phyloP scores from a whole-genome alignment of 306 rosid species.

The Neltuma alba region DNA sequence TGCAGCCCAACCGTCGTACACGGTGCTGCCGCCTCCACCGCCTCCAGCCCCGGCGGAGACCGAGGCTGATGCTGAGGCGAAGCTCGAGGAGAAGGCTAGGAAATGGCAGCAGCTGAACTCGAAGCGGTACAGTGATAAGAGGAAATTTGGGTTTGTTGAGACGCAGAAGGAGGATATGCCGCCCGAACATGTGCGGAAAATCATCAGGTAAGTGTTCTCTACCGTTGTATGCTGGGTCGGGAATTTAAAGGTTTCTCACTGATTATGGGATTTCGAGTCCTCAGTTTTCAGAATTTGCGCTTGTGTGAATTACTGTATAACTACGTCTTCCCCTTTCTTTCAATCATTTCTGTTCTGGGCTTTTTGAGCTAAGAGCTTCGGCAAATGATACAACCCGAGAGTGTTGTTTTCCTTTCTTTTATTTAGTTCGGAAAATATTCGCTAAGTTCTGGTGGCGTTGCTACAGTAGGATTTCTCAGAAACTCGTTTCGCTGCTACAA shows the following conservation, averaged over 20 bases:
- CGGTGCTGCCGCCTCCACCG: conserved; percentile 64
- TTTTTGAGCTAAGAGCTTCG: neutral
- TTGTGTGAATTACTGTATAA: neutral
- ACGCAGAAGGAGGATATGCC: conserved; percentile 88
- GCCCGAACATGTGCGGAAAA: conserved; percentile 74
- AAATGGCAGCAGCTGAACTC: conserved; percentile 83
- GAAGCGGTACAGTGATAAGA: conserved; percentile 73
- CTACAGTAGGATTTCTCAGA: neutral
- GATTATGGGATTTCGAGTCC: neutral
- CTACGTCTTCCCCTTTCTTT: neutral
- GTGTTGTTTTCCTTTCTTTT: neutral
- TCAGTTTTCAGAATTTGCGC: neutral
- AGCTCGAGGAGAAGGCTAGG: conserved; percentile 76
- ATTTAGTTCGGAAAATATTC: neutral
- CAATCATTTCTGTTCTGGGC: neutral
- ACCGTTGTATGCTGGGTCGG: neutral
- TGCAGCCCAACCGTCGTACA: conserved; percentile 72
- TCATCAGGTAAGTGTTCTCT: conserved; percentile 50
- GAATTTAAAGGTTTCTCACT: neutral
- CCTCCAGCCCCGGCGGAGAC: conserved; percentile 43
- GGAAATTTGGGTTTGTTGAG: conserved; percentile 78
- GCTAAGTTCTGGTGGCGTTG: neutral
- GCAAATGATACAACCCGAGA: neutral
- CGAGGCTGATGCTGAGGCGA: conserved; percentile 60
- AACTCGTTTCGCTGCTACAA: neutral